phyloP scores from a whole-genome alignment of 805 yeast genomes.

The Candida parachauliodes region DNA sequence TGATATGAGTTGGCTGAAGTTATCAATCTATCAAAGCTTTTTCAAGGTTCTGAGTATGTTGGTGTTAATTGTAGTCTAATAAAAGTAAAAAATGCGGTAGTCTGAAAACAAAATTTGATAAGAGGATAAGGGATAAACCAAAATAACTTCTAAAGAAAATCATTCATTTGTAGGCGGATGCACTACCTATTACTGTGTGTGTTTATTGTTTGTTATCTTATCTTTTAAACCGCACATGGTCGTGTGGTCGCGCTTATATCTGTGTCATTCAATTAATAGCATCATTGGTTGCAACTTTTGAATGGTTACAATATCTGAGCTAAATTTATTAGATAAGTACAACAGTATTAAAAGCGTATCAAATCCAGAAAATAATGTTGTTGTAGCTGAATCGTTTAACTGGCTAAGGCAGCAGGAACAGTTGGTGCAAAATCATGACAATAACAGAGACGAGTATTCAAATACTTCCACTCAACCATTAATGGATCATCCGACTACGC shows the following conservation, averaged over 20 bases:
- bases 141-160: too few species aligned
- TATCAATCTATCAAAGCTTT: too few species aligned
- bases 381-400: neutral
- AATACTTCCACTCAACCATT: slow-evolving; percentile 1
- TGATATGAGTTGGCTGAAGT: too few species aligned
- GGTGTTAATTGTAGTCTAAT: too few species aligned
- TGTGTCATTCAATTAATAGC: too few species aligned
- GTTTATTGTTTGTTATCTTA: neutral
- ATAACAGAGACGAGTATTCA: neutral
- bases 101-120: neutral
- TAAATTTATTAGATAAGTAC: slow-evolving; percentile 4
- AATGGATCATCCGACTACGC: slow-evolving; percentile 3
- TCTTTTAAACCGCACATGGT: neutral
- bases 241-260: neutral
- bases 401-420: slow-evolving; percentile 5
- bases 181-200: neutral
- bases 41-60: too few species aligned
- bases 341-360: slow-evolving; percentile 3
- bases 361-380: neutral
- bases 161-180: neutral
- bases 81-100: neutral
- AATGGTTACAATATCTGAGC: slow-evolving; percentile 8
- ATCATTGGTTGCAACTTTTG: slow-evolving; percentile 1
- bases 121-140: neutral
- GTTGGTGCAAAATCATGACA: neutral